Evolutionary conservation across 192 early-diverging fungal genomes (phyloP), one percentile per base, ranked within the genome.

Genomic region (Dimargaris cristalligena): DNA sequence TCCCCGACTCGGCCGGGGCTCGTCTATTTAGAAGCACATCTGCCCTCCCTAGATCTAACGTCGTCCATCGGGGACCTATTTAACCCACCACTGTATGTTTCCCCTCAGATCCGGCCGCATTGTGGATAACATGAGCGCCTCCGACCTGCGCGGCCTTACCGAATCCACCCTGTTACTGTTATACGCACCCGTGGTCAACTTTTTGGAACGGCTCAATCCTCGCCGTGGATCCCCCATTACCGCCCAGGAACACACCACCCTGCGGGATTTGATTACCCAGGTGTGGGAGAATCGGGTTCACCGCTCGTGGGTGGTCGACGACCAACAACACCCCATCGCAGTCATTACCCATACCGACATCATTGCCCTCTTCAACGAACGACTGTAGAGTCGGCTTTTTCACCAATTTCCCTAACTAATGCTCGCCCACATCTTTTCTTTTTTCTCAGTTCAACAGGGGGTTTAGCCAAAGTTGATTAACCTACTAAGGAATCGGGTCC

Each of bases 261-360:
- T 84, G 3, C 14, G 55, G 14, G 52, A 62, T 4, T 62, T 75
- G 3, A 25, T 84, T 3, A 47, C 71, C 16, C 18, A 60, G 14
- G 61, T 84, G 13, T 54, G 67, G 9, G 65, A 64, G 14, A 22
- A 74, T 14, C 54, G 74, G 58, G 65, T 76, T n/a, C 82, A 84
- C 60, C 71, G 79, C 14, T 61, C 78, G 16, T 84, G 80, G 80
- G 70, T 83, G 50, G 34, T 77, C 22, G 71, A 78, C 30, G 45
- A 57, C 0, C 30, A 38, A 4, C 47, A 60, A 20, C 69, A 70
- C 28, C 71, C 80, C 0, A 46, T 71, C 20, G 73, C 71, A 22
- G 80, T 84, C 23, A 58, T 84, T 16, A 74, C 81, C 14, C 72
- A 78, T 62, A 71, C 73, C 20, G 81, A 84, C 60, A 65, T 84